Evolutionary conservation across 768 basidiomycete species (phyloP), one percentile per base, ranked within the genome.

Genomic region (Panellus pusillus): DNA sequence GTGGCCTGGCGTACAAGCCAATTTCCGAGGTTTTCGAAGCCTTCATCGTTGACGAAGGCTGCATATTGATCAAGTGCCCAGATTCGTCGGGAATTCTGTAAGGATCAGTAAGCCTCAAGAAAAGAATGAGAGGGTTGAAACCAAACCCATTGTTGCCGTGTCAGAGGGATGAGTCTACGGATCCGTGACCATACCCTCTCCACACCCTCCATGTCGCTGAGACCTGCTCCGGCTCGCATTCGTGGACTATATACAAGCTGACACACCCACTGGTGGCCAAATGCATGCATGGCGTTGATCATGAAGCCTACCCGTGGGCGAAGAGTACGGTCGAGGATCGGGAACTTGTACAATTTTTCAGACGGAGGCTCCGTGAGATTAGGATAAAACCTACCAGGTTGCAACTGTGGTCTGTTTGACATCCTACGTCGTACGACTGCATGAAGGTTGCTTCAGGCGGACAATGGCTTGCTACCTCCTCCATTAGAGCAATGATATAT

Each of bases 31-130:
- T 70, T 66, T 7, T 64, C 55, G 4, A 56, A 52, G 6, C 67
- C 52, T 6, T 71, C 68, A 0, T 29, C 11, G 0, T 64, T 68
- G 17, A 76, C 66, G 1, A 59, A 61, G 0, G 40, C 45, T 0
- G 65, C 62, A 15, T 72, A 71, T 1, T 65, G 63, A 43, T 76
- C 72, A 18, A 76, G 55, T 0, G 72, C 43, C 67, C 70, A 75
- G 1, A 73, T 61, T 1, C 67, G 63, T 1, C 62, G 47, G 5
- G 62, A 55, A 24, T 50, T 55, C 54, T 55, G 20, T 24, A 0
- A 18, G 6, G n/a, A 20, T 28, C 1, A 5, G 15, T 36, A 14
- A 45, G 43, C 5, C 9, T 14, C 27, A 27, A 29, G 18, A 43
- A 15, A 18, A 17, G 19, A 14, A 35, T 29, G 18, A 9, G 6